Evolutionary conservation across 2,329 filamentous ascomycete species (phyloP).

Genomic region (Colletotrichum tofieldiae): DNA sequence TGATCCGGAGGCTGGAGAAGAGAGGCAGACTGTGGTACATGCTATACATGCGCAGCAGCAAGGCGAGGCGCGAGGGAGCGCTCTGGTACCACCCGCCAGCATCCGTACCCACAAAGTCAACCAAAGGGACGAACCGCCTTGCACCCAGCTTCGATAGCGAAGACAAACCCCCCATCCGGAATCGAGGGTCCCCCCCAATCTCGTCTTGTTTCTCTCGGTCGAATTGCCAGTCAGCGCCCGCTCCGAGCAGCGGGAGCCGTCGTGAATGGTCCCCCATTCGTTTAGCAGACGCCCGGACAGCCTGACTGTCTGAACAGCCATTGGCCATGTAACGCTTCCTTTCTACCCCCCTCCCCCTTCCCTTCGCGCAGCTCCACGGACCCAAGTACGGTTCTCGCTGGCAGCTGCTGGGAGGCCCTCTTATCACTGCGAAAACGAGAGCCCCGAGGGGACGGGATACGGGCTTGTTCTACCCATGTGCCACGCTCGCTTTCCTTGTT

Average conservation of each 20-base stretch:
- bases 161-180: slow-evolving; percentile 11
- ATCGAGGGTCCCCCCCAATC: slow-evolving; percentile 16
- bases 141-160: slow-evolving; percentile 33
- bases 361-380: slow-evolving; percentile 38
- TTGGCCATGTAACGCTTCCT: slow-evolving; percentile 40
- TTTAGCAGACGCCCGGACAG: slow-evolving; percentile 40
- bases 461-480: slow-evolving; percentile 43
- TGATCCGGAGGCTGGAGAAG: slow-evolving; percentile 14
- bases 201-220: slow-evolving; percentile 37
- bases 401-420: slow-evolving; percentile 26
- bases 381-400: slow-evolving; percentile 27
- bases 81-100: background rate
- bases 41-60: slow-evolving; percentile 9
- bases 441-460: slow-evolving; percentile 36
- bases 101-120: slow-evolving; percentile 31
- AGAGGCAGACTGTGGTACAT: slow-evolving; percentile 9
- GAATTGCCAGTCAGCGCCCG: slow-evolving; percentile 40
- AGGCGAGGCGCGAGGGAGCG: slow-evolving; percentile 11
- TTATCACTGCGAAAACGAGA: slow-evolving; percentile 38
- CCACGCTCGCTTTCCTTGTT: slow-evolving; percentile 54
- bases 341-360: slow-evolving; percentile 15
- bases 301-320: slow-evolving; percentile 29
- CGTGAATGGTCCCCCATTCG: slow-evolving; percentile 40
- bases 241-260: slow-evolving; percentile 29
- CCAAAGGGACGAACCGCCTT: slow-evolving; percentile 29